phyloP scores from a whole-genome alignment of 2,329 filamentous ascomycete genomes.

The Penicillium griseofulvum region DNA sequence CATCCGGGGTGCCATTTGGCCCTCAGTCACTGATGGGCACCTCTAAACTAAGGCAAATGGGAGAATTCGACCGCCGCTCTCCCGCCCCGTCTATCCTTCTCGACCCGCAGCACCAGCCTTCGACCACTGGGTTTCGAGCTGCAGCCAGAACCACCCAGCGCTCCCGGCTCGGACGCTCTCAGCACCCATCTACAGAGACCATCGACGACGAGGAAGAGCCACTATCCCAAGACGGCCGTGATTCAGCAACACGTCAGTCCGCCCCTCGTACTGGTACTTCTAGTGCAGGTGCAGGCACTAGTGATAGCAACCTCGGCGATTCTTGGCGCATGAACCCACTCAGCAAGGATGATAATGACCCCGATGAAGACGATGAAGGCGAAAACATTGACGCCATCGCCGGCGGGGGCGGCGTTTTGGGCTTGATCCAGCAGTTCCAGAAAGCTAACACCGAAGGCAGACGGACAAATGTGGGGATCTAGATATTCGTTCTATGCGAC shows the following conservation, averaged over 20 bases:
- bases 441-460: constrained; percentile 51
- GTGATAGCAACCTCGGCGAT: constrained; percentile 59
- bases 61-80: constrained; percentile 31
- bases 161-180: constrained; percentile 30
- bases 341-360: constrained; percentile 33
- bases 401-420: constrained; percentile 59
- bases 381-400: constrained; percentile 49
- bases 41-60: constrained; percentile 26
- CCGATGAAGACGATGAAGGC: constrained; percentile 47
- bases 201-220: constrained; percentile 35
- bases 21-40: constrained; percentile 29
- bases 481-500: not conserved
- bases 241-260: constrained; percentile 17
- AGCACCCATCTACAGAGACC: constrained; percentile 26
- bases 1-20: constrained; percentile 19
- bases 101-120: constrained; percentile 49
- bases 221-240: constrained; percentile 15
- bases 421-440: constrained; percentile 65
- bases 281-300: constrained; percentile 39
- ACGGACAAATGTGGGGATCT: constrained; percentile 38
- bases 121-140: constrained; percentile 37
- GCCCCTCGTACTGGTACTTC: constrained; percentile 29
- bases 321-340: constrained; percentile 49
- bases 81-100: constrained; percentile 46
- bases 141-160: constrained; percentile 27